Evolutionary conservation across 495 filamentous ascomycete species (phyloP).

Genomic region (Tetracladium setigerum): DNA sequence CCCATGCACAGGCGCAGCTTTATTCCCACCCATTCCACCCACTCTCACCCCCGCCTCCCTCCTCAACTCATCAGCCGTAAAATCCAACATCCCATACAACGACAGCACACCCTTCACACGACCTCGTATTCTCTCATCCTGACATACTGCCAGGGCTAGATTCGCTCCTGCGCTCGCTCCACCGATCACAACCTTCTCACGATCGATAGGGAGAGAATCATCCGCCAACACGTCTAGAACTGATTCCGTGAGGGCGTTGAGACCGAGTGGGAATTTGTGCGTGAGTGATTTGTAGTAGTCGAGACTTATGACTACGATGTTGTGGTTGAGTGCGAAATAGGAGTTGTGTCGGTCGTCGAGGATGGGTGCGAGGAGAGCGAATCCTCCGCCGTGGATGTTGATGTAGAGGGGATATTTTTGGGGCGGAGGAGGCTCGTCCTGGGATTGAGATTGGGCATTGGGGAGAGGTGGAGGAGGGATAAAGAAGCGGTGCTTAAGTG

Average conservation of each 20-base stretch:
- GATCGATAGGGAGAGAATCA: conserved; percentile 21
- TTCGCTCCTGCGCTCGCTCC: conserved; percentile 33
- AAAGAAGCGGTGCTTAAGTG: conserved; percentile 27
- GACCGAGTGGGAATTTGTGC: conserved; percentile 25
- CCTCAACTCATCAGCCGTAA: too few relatives aligned
- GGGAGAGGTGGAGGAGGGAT: too few relatives aligned
- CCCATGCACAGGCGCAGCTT: conserved; percentile 16
- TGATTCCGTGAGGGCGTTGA: conserved; percentile 24
- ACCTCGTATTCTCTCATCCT: conserved; percentile 23
- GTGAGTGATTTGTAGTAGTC: conserved; percentile 30
- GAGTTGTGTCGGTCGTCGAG: conserved; percentile 28
- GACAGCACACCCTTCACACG: conserved; percentile 25
- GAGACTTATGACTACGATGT: conserved; percentile 29
- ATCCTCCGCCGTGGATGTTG: conserved; percentile 34
- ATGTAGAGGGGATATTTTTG: conserved; percentile 29
- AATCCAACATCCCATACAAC: conserved; percentile 31
- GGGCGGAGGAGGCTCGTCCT: too few relatives aligned
- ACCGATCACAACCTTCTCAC: conserved; percentile 24
- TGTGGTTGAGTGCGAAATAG: conserved; percentile 23
- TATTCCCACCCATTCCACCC: too few relatives aligned
- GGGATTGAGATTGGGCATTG: too few relatives aligned
- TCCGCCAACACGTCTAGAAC: conserved; percentile 20
- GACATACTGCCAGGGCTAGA: conserved; percentile 24
- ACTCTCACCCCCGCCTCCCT: too few relatives aligned
- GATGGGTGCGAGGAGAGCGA: conserved; percentile 21